Percentiles rank a stretch among this genome's conserved stretches.
Evolutionary conservation across 441 rosid genomes (phyloP).

Genomic region (Metrosideros polymorpha): DNA sequence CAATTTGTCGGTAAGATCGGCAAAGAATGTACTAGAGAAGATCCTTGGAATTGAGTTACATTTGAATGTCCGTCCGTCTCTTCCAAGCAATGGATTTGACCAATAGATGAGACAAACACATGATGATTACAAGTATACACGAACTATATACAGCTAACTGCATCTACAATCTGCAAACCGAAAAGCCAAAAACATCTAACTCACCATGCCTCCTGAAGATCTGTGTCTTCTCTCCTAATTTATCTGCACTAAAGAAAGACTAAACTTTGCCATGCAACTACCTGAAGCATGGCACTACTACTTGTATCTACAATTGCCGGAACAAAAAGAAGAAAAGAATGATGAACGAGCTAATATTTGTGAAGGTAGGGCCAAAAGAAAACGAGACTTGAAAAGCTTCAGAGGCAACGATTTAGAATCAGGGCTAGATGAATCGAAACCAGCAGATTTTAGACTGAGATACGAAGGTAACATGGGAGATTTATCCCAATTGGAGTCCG

Average conservation of each 20-base stretch:
- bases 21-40: not conserved
- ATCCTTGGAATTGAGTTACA: not conserved
- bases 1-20: not conserved
- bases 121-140: not conserved
- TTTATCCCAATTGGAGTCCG: not conserved
- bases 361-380: not conserved
- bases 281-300: not conserved
- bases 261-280: not conserved
- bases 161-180: not conserved
- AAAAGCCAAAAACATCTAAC: not conserved
- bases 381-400: not conserved
- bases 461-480: slow-evolving; percentile 4
- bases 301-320: not conserved
- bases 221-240: not conserved
- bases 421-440: slow-evolving; percentile 1
- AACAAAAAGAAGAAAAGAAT: not conserved
- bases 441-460: not conserved
- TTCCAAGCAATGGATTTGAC: not conserved
- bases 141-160: not conserved
- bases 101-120: not conserved
- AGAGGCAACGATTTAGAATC: not conserved
- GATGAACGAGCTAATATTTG: not conserved
- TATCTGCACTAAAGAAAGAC: not conserved
- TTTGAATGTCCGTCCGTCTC: not conserved
- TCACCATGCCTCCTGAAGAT: not conserved